Base-by-base conservation (phyloP, 2,329 filamentous ascomycete species). In the Calonectria pseudoturangicola region DNA sequence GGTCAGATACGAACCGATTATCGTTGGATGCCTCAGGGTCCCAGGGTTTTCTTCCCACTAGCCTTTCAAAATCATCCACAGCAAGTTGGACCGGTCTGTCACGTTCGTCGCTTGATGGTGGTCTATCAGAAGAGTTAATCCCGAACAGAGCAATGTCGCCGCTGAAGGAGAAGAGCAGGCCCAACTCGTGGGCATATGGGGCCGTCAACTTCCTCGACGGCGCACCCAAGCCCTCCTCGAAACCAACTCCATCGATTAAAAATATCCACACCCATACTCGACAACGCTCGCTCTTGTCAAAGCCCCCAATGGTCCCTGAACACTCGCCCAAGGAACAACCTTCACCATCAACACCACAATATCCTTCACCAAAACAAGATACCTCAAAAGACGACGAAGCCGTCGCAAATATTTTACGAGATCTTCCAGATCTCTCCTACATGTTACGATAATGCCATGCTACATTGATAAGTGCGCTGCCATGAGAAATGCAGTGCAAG, bases 391-490 rank as follows among this genome's bases (percentile, higher is more conserved):
- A 85, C 21, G 82, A 84, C 16, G 78, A 81, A 21, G 75, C 82
- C 18, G 79, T 85, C 63, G 77, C 79, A 16, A 77, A 74, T 39
- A 83, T 87, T 63, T 73, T 88, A 41, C 78, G 78, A 60, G 81
- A 79, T 64, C 78, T 88, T 25, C 86, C 86, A 3, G 85, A 88
- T 77, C 77, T 88, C 47, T 85, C 86, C 25, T 88, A 88, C 69
- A 88, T 88, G 86, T 75, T 88, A 73, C 81, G 82, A 75, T 87
- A 72, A 79, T 56, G 70, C 45, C 60, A 74, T 65, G 58, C 18
- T 54, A 45, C 63, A 60, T 74, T 70, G 50, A 68, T 68, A 65
- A 62, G 47, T 68, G 54, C 45, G 30, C 8, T 36, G 33, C 41
- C 36, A 68, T 43, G n/a, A 36, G n/a, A 28, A 43, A 43, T 18